These are phyloP conservation scores for Mucor ambiguus DNA, from an alignment of 371 early-diverging fungal genomes.

Conservation along the genomic window DNA sequence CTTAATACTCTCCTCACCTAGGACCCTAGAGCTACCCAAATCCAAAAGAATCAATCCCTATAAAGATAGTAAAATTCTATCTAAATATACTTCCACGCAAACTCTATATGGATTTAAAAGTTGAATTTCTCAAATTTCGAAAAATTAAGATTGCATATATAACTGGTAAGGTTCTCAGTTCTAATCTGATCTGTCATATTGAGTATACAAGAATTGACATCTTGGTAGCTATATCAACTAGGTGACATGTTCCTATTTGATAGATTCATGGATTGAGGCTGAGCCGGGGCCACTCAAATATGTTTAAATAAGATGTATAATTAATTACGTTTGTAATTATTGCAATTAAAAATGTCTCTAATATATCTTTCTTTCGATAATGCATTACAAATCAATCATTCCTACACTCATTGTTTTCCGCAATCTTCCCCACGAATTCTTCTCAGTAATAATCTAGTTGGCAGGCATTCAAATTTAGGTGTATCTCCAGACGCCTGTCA, in stretches of 20 bases:
- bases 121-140: background rate
- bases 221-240: no score
- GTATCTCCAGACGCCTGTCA: background rate
- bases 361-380: background rate
- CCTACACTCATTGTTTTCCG: background rate
- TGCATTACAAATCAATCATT: background rate
- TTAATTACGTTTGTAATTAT: background rate
- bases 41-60: background rate
- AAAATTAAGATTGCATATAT: background rate
- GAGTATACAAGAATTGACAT: background rate
- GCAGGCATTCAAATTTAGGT: background rate
- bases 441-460: background rate
- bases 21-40: background rate
- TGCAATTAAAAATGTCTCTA: background rate
- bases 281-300: background rate
- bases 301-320: background rate
- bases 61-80: background rate
- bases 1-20: background rate
- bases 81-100: background rate
- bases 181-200: background rate
- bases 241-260: no score
- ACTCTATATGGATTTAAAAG: background rate
- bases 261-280: background rate
- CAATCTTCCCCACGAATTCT: background rate
- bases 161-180: background rate